Evolutionary conservation across 2,329 filamentous ascomycete species (phyloP).

Genomic region (Aspergillus sp.): DNA sequence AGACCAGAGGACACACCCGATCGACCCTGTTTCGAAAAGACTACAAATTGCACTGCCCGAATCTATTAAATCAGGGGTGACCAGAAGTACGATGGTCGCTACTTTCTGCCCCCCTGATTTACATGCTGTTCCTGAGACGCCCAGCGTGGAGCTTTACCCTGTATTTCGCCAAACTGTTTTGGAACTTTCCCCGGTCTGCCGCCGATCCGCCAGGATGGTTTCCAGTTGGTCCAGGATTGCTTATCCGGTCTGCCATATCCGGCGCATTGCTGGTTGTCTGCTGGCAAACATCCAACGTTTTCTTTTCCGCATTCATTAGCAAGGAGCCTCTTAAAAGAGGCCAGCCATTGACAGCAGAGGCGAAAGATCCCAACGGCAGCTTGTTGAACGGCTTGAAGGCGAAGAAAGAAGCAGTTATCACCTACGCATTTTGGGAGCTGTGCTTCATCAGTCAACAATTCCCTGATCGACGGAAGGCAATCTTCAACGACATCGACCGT

Average conservation of each 20-base stretch:
- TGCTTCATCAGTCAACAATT: constrained; percentile 72
- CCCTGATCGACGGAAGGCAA: constrained; percentile 68
- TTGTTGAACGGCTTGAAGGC: constrained; percentile 77
- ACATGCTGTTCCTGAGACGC: constrained; percentile 58
- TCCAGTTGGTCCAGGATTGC: constrained; percentile 54
- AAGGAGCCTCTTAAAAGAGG: constrained; percentile 78
- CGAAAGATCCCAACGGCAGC: constrained; percentile 88
- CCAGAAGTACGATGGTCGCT: constrained; percentile 35
- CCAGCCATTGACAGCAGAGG: constrained; percentile 76
- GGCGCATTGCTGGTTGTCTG: constrained; percentile 64
- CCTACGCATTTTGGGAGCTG: constrained; percentile 89
- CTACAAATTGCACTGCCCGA: constrained; percentile 31
- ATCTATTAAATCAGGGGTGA: constrained; percentile 27
- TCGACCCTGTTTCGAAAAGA: constrained; percentile 32
- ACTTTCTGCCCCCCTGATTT: constrained; percentile 54
- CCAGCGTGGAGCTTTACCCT: constrained; percentile 67
- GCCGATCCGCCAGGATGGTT: constrained; percentile 51
- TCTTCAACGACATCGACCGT: constrained; percentile 84
- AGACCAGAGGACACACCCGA: constrained; percentile 32
- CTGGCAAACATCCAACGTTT: constrained; percentile 72
- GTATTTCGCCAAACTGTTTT: constrained; percentile 65
- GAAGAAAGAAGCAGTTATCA: constrained; percentile 72
- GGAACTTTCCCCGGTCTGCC: constrained; percentile 69
- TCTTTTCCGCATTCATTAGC: constrained; percentile 76
- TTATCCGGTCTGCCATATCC: constrained; percentile 55